A percentile compares a stretch with the other conserved stretches of the same genome.
Conservation (phyloP, 1,139 yeast genomes). For the Schwanniomyces etchellsii region DNA sequence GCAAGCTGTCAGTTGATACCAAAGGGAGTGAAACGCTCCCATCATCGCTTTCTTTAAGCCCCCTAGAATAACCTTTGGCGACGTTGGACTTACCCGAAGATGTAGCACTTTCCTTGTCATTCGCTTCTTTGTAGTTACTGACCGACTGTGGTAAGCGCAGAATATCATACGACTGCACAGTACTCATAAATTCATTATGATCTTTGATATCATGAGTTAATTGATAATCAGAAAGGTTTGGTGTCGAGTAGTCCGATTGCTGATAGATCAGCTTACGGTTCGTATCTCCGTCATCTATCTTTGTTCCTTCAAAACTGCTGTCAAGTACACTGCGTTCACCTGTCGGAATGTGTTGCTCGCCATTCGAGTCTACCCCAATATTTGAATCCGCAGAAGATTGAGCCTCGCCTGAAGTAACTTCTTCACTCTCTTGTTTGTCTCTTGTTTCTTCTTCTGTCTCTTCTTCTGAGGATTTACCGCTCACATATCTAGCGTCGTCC, state of each 20-base stretch:
- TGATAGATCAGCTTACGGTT: constrained; percentile 11
- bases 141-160: constrained; percentile 26
- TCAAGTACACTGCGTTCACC: constrained; percentile 28
- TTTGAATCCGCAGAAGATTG: constrained; percentile 19
- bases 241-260: constrained; percentile 35
- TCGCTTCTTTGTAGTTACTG: constrained; percentile 1
- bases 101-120: constrained; percentile 1
- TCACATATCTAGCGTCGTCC: constrained; percentile 26
- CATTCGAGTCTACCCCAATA: constrained; percentile 54
- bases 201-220: constrained; percentile 35
- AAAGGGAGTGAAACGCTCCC: background rate
- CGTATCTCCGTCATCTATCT: background rate
- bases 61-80: constrained; percentile 1
- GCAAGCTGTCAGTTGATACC: constrained; percentile 18
- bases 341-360: constrained; percentile 87
- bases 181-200: constrained; percentile 31
- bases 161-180: constrained; percentile 35
- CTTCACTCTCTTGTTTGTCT: constrained; percentile 7
- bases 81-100: background rate
- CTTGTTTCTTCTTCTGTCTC: constrained; percentile 1
- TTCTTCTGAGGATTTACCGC: background rate
- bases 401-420: background rate
- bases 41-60: background rate
- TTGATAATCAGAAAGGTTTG: constrained; percentile 44
- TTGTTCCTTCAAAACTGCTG: background rate